Percentiles rank a stretch among this genome's conserved stretches.
Evolutionary conservation across 768 basidiomycete species (phyloP).

Genomic region (Arthromyces matolae): DNA sequence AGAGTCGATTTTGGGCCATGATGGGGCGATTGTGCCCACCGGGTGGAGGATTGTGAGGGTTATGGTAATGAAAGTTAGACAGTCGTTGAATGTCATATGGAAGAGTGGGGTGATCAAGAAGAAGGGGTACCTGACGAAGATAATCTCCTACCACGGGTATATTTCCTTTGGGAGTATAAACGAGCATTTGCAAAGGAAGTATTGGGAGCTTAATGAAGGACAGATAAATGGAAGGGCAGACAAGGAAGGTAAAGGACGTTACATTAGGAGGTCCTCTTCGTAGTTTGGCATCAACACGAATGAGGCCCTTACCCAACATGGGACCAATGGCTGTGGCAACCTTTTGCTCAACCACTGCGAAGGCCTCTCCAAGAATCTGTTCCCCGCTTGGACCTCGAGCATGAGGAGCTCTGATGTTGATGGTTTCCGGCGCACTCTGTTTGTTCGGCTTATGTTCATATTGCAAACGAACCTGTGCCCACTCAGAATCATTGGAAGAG

Average conservation of each 20-base stretch:
- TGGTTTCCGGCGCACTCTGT: conserved; percentile 59
- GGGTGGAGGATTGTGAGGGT: conserved; percentile 83
- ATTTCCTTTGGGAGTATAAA: conserved; percentile 94
- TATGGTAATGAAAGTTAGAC: conserved; percentile 68
- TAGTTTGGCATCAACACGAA: conserved; percentile 75
- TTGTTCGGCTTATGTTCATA: conserved; percentile 65
- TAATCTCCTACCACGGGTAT: conserved; percentile 77
- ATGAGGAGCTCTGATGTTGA: conserved; percentile 71
- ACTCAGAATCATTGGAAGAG: conserved; percentile 48
- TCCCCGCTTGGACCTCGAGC: conserved; percentile 51
- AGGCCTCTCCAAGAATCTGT: conserved; percentile 55
- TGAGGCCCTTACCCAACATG: conserved; percentile 81
- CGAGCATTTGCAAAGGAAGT: conserved; percentile 77
- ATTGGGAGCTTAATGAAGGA: conserved; percentile 63
- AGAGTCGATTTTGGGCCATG: conserved; percentile 38
- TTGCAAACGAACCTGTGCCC: conserved; percentile 65
- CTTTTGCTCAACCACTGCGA: conserved; percentile 85
- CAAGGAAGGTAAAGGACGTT: conserved; percentile 15
- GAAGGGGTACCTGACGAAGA: conserved; percentile 61
- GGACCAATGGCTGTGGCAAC: conserved; percentile 76
- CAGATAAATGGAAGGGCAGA: conserved; percentile 12
- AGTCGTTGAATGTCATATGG: conserved; percentile 61
- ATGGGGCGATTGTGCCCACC: conserved; percentile 53
- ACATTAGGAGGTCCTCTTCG: conserved; percentile 62
- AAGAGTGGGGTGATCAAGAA: conserved; percentile 77